Conservation (phyloP, 768 basidiomycete species). For the Obba rivulosa region DNA sequence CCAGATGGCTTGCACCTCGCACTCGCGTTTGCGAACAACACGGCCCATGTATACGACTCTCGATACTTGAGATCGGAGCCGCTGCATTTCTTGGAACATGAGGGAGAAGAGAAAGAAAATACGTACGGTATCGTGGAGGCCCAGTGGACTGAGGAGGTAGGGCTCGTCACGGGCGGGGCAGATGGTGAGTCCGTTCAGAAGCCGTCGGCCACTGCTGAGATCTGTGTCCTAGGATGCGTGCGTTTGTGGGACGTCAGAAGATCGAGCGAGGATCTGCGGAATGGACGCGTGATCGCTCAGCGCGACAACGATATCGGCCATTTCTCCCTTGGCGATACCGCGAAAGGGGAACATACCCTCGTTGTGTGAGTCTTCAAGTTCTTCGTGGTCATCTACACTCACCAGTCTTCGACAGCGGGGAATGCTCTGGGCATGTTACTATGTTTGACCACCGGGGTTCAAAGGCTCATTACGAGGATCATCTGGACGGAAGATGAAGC, state of each 20-base stretch:
- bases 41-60: conserved; percentile 56
- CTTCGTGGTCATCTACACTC: background rate
- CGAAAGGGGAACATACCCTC: conserved; percentile 46
- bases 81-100: conserved; percentile 47
- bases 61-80: conserved; percentile 44
- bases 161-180: conserved; percentile 55
- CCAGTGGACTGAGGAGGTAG: conserved; percentile 50
- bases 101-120: conserved; percentile 18
- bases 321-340: conserved; percentile 55
- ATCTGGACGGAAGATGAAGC: too few species aligned
- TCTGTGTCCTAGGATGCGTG: conserved; percentile 49
- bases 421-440: conserved; percentile 12
- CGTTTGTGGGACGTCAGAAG: conserved; percentile 58
- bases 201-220: conserved; percentile 7
- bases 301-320: conserved; percentile 51
- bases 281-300: conserved; percentile 48
- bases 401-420: conserved; percentile 6
- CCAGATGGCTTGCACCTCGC: conserved; percentile 59
- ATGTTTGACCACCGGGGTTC: conserved; percentile 1
- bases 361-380: conserved; percentile 47
- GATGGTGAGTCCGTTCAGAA: conserved; percentile 66
- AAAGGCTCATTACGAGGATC: background rate
- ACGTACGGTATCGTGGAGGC: conserved; percentile 46
- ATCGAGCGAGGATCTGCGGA: conserved; percentile 30
- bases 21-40: conserved; percentile 54